phyloP scores from a whole-genome alignment of 768 basidiomycete genomes.

The Russula sp. region DNA sequence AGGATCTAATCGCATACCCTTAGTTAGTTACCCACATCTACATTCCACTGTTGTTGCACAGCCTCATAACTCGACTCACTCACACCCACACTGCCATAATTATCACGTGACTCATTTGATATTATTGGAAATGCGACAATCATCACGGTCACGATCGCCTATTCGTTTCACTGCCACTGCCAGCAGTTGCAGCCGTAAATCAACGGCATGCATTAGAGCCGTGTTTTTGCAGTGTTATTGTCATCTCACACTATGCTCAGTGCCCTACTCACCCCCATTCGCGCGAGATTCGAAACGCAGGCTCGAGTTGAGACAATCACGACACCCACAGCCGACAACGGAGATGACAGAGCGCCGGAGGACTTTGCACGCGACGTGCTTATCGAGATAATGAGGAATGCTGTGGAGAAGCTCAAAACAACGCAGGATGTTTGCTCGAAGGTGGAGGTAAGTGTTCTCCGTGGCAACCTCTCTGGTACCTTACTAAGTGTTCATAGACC shows the following conservation, averaged over 20 bases:
- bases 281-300: conserved; percentile 28
- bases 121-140: background rate
- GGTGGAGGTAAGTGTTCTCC: conserved; percentile 42
- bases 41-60: background rate
- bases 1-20: conserved; percentile 14
- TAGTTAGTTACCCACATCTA: background rate
- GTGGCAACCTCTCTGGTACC: background rate
- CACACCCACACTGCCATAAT: background rate
- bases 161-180: background rate
- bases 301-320: conserved; percentile 10
- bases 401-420: conserved; percentile 62
- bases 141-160: background rate
- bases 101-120: background rate
- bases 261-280: conserved; percentile 31
- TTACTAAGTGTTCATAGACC: conserved; percentile 35
- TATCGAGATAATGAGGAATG: conserved; percentile 59
- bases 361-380: conserved; percentile 70
- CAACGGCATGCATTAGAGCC: conserved; percentile 11
- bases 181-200: background rate
- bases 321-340: conserved; percentile 23
- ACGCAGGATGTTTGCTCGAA: conserved; percentile 40
- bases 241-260: conserved; percentile 26
- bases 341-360: conserved; percentile 44
- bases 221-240: background rate
- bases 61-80: background rate